These are phyloP conservation scores for Aspergillus aculeatinus DNA, from an alignment of 2,329 filamentous ascomycete species.

Conservation along the genomic window DNA sequence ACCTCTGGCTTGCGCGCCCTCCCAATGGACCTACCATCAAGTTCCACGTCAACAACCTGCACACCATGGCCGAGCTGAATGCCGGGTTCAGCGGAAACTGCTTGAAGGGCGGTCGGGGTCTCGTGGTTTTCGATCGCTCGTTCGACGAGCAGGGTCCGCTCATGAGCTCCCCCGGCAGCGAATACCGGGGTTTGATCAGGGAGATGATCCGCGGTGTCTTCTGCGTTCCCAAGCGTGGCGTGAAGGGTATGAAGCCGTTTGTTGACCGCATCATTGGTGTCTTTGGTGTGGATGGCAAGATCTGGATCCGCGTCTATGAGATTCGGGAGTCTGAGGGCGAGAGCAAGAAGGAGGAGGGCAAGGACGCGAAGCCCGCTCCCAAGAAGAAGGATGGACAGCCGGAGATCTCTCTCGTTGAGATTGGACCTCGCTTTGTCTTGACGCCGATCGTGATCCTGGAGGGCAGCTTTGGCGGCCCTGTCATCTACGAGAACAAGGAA, in stretches of 20 bases:
- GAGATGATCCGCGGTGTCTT: conserved; percentile 89
- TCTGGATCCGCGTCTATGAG: conserved; percentile 96
- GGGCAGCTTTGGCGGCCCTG: conserved; percentile 89
- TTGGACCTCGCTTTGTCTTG: conserved; percentile 87
- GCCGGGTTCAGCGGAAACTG: conserved; percentile 85
- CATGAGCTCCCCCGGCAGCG: conserved; percentile 58
- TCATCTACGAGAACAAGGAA: conserved; percentile 97
- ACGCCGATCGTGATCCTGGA: conserved; percentile 95
- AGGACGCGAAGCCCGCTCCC: conserved; percentile 39
- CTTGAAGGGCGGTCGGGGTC: conserved; percentile 84
- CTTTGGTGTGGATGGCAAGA: conserved; percentile 85
- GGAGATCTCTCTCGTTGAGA: conserved; percentile 82
- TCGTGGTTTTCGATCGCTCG: conserved; percentile 85
- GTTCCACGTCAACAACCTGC: conserved; percentile 59
- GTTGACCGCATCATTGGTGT: conserved; percentile 94
- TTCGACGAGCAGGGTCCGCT: conserved; percentile 78
- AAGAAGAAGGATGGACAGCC: conserved; percentile 59
- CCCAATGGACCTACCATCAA: conserved; percentile 77
- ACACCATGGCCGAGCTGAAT: conserved; percentile 95
- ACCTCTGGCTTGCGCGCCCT: conserved; percentile 88
- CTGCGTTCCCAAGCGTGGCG: conserved; percentile 78
- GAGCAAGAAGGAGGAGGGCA: conserved; percentile 49
- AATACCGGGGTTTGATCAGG: conserved; percentile 60
- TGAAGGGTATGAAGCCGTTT: conserved; percentile 91
- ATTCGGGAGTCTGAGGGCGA: conserved; percentile 76